phyloP scores from a whole-genome alignment of 495 filamentous ascomycete species.

The Hypoxylon rickii region DNA sequence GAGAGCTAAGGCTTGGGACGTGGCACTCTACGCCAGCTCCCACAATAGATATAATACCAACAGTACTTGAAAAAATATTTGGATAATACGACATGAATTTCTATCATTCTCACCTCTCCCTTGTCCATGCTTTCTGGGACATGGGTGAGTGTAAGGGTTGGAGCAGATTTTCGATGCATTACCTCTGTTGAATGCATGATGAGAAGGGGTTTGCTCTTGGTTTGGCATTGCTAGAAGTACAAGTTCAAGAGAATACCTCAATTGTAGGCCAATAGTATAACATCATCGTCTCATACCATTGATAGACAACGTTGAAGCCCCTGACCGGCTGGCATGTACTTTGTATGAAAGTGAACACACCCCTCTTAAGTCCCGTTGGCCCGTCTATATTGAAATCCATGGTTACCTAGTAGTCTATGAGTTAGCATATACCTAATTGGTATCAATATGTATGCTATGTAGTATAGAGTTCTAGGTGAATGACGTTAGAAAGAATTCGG shows the following conservation, averaged over 20 bases:
- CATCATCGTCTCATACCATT: too few relatives aligned
- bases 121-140: not conserved
- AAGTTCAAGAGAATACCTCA: too few relatives aligned
- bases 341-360: too few relatives aligned
- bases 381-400: too few relatives aligned
- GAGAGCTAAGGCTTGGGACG: not conserved
- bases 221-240: not conserved
- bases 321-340: too few relatives aligned
- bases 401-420: too few relatives aligned
- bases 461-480: too few relatives aligned
- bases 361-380: too few relatives aligned
- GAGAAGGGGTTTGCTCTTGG: not conserved
- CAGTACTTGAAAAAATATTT: constrained; percentile 11
- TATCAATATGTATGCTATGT: too few relatives aligned
- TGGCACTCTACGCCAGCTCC: constrained; percentile 10
- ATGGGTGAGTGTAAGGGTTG: not conserved
- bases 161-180: not conserved
- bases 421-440: too few relatives aligned
- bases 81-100: constrained; percentile 22
- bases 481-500: not conserved
- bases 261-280: too few relatives aligned
- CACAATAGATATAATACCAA: constrained; percentile 26
- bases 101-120: not conserved
- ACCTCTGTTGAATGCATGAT: not conserved
- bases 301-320: too few relatives aligned